phyloP scores from a whole-genome alignment of 2,329 filamentous ascomycete species.

The Fusarium pseudocircinatum region DNA sequence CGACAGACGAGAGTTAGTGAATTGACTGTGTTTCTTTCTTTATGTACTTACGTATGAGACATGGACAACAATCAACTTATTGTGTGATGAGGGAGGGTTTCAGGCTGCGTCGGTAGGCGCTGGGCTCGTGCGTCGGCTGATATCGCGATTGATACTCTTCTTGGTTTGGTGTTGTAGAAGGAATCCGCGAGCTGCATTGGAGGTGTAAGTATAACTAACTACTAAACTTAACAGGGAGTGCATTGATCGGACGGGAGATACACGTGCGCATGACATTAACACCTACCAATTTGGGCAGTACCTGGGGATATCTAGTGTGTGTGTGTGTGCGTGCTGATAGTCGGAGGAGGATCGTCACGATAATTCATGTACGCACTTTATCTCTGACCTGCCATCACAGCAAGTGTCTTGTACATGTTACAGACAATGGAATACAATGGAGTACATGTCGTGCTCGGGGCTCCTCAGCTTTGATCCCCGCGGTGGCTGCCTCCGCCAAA shows the following conservation, averaged over 20 bases:
- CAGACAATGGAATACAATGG: neutral
- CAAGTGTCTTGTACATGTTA: neutral
- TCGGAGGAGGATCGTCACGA: neutral
- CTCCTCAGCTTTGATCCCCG: slow-evolving; percentile 38
- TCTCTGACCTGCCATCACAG: slow-evolving; percentile 19
- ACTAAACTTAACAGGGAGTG: neutral
- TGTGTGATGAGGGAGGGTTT: slow-evolving; percentile 24
- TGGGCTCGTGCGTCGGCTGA: slow-evolving; percentile 1
- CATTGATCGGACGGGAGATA: slow-evolving; percentile 12
- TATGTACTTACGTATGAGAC: neutral
- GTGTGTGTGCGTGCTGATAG: slow-evolving; percentile 13
- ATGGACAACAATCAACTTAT: neutral
- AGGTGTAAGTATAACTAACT: neutral
- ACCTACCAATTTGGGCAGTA: slow-evolving; percentile 33
- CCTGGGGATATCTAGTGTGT: neutral
- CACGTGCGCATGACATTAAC: slow-evolving; percentile 39
- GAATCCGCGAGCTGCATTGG: neutral
- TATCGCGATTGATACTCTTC: neutral
- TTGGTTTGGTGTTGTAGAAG: neutral
- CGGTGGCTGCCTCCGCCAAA: slow-evolving; percentile 8
- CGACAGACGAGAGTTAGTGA: slow-evolving; percentile 8
- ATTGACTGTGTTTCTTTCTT: neutral
- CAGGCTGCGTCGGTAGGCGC: slow-evolving; percentile 19
- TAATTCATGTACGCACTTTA: slow-evolving; percentile 4
- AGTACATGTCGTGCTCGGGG: slow-evolving; percentile 31